These are phyloP conservation scores for Leccinellum albellum DNA, from an alignment of 768 basidiomycete genomes.

Conservation along the genomic window DNA sequence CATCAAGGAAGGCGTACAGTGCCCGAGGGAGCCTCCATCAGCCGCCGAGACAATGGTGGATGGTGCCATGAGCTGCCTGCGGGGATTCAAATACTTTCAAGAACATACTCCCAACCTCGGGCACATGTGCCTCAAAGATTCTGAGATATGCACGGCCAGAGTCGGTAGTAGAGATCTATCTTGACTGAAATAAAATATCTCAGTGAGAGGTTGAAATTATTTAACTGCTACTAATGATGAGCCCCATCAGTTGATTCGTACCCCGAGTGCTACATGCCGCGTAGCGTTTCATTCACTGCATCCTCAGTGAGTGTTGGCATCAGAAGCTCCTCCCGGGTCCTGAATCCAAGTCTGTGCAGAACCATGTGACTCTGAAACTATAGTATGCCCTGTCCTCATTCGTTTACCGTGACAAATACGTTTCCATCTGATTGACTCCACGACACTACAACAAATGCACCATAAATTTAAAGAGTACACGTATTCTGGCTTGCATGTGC, in stretches of 20 bases:
- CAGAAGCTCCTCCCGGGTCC: too few relatives aligned
- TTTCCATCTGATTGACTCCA: neutral
- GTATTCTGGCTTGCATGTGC: neutral
- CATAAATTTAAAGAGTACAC: neutral
- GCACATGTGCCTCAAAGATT: too few relatives aligned
- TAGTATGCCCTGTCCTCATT: too few relatives aligned
- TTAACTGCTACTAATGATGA: too few relatives aligned
- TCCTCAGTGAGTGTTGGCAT: neutral
- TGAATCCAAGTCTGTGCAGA: too few relatives aligned
- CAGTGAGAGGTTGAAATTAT: too few relatives aligned
- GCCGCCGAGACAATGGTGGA: slow-evolving; percentile 12
- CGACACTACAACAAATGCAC: neutral
- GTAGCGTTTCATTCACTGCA: neutral
- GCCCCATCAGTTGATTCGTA: too few relatives aligned
- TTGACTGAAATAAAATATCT: too few relatives aligned
- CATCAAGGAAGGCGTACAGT: slow-evolving; percentile 69
- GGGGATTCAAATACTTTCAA: neutral
- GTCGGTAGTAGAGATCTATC: too few relatives aligned
- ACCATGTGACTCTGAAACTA: neutral
- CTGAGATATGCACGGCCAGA: too few relatives aligned
- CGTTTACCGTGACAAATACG: neutral
- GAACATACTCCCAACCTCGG: too few relatives aligned
- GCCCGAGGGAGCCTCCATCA: slow-evolving; percentile 21
- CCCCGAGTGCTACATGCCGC: too few relatives aligned
- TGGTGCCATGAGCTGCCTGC: neutral